Percentiles rank a stretch among this genome's conserved stretches.
Conservation (phyloP, 1,139 yeast genomes). For the Debaryomyces subglobosus region DNA sequence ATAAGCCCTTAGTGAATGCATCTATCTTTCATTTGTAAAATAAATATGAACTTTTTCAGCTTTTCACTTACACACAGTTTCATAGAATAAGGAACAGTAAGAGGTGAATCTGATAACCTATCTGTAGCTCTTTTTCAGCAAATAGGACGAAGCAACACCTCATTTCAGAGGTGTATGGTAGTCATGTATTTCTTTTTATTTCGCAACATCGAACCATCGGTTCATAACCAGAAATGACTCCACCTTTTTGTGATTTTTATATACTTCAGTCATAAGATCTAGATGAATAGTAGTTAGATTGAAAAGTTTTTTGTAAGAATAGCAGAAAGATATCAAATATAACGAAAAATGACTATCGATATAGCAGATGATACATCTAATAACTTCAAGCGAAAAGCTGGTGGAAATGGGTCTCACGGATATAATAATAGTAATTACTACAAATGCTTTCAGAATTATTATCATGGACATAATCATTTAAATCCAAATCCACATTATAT, state of each 20-base stretch:
- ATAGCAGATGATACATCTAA: conserved; percentile 7
- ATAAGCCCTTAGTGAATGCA: not conserved
- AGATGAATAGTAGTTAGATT: not conserved
- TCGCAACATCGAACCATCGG: not conserved
- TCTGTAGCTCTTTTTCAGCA: not conserved
- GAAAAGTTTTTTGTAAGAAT: not conserved
- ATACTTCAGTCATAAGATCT: not conserved
- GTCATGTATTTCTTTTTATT: conserved; percentile 2
- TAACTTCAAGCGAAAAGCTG: conserved; percentile 5
- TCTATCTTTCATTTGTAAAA: no score
- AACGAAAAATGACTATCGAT: conserved; percentile 12
- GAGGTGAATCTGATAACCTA: not conserved
- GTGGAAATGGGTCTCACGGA: conserved; percentile 8
- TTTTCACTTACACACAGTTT: not conserved
- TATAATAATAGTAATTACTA: conserved; percentile 22
- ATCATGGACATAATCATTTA: conserved; percentile 43
- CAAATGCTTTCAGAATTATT: conserved; percentile 49
- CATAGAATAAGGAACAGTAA: no score
- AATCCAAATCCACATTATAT: conserved; percentile 42
- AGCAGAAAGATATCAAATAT: not conserved
- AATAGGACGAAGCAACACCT: not conserved
- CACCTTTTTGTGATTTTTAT: conserved; percentile 8
- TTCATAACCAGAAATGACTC: conserved; percentile 9
- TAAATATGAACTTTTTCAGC: no score
- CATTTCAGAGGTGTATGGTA: not conserved